Base-by-base conservation (phyloP, 2,329 filamentous ascomycete genomes). In the Pseudogymnoascus sp. region DNA sequence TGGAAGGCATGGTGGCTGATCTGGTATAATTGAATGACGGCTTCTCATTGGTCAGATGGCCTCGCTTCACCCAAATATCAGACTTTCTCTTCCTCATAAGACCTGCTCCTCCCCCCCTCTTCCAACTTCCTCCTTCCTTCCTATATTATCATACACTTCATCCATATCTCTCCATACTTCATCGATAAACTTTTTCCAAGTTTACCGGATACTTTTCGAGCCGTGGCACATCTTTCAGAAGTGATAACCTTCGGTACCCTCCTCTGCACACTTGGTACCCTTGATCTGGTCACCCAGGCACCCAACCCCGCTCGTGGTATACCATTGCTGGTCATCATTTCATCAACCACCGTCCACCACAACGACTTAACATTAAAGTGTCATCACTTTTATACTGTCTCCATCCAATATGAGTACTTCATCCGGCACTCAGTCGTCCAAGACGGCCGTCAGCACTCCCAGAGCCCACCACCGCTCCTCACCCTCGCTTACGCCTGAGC, bases 221-320 rank as follows among this genome's bases (percentile, higher is more conserved):
- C 61, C 58, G 58, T 63, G 34, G 63, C 61, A 65, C 52, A 61
- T 64, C 63, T 65, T 67, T 61, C 61, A 61, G 66, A 66, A 60
- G 63, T 68, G 64, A 61, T 52, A 57, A 57, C 13, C 4, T 38
- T 57, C 55, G 55, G 55, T 57, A 57, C 55, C 55, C 55, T 57
- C 55, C 30, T 57, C 55, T 57, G 45, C 34, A 66, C 60, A 66
- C 61, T 60, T 58, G 66, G 68, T 71, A 70, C 69, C 68, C 69
- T 70, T 66, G 66, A 68, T 67, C 56, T 61, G 57, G 59, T 65
- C 61, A 65, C 62, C 62, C 67, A 68, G 63, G 60, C 65, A 65
- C 52, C 61, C 30, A 57, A 37, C 34, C 34, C 55, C 45, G 45
- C 45, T 30, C 45, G 26, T 52, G 19, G 26, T 52, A 30, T 52